These are phyloP conservation scores for Hypericum androsaemum DNA, from an alignment of 345 rosid species.

Conservation along the genomic window DNA sequence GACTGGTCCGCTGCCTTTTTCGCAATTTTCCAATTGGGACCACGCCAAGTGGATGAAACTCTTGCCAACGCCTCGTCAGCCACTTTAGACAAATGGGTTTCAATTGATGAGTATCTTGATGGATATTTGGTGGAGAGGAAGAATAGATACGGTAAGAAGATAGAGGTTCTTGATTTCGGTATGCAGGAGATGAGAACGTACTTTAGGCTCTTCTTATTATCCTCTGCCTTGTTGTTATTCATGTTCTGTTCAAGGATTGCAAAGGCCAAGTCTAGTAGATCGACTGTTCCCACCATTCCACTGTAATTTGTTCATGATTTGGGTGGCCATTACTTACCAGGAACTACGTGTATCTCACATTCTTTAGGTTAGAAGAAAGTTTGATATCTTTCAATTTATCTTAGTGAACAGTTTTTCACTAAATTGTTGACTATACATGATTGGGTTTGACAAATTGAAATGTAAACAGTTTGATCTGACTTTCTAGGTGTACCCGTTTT, in stretches of 20 bases:
- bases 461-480: too few species aligned
- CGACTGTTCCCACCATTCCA: slow-evolving; percentile 29
- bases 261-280: slow-evolving; percentile 57
- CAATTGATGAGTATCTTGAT: slow-evolving; percentile 85
- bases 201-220: slow-evolving; percentile 87
- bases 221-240: slow-evolving; percentile 68
- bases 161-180: slow-evolving; percentile 83
- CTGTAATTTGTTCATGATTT: background rate
- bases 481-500: too few species aligned
- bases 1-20: slow-evolving; percentile 88
- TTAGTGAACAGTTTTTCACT: background rate
- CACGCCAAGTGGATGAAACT: slow-evolving; percentile 28
- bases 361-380: slow-evolving; percentile 9
- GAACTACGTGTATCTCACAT: slow-evolving; percentile 2
- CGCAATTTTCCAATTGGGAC: slow-evolving; percentile 56
- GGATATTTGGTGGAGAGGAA: slow-evolving; percentile 83
- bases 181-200: slow-evolving; percentile 96
- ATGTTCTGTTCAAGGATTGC: slow-evolving; percentile 96
- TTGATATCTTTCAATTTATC: slow-evolving; percentile 9
- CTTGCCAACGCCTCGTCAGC: slow-evolving; percentile 27
- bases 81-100: slow-evolving; percentile 47
- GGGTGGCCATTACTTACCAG: slow-evolving; percentile 1
- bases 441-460: background rate
- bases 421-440: slow-evolving; percentile 8
- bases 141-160: slow-evolving; percentile 72